These are phyloP conservation scores for Acephala macrosclerotiorum DNA, from an alignment of 2,329 filamentous ascomycete species.

Conservation along the genomic window DNA sequence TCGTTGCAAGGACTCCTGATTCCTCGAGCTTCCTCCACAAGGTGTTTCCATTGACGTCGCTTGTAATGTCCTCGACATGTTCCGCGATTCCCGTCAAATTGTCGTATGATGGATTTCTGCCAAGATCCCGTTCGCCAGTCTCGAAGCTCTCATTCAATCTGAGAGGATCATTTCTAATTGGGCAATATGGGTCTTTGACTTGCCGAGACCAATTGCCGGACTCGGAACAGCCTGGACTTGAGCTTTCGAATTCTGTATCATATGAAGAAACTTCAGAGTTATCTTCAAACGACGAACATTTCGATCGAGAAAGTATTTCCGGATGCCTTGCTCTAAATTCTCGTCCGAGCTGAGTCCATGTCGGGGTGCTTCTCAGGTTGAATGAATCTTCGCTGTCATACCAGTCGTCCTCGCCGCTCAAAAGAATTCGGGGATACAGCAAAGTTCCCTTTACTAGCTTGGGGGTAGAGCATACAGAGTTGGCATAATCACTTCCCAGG, in stretches of 20 bases:
- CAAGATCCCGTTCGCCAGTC: neutral
- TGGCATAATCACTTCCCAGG: constrained; percentile 14
- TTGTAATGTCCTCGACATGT: neutral
- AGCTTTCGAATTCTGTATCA: neutral
- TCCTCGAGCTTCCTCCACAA: neutral
- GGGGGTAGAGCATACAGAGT: neutral
- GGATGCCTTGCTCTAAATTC: constrained; percentile 2
- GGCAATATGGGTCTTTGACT: neutral
- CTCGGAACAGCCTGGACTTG: neutral
- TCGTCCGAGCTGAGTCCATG: constrained; percentile 6
- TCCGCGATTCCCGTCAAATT: neutral
- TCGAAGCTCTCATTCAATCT: neutral
- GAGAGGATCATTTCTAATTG: neutral
- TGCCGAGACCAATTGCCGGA: neutral
- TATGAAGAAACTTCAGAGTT: neutral
- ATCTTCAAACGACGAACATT: neutral
- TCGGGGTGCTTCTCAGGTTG: neutral
- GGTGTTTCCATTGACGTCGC: neutral
- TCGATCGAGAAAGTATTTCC: neutral
- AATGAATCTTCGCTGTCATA: neutral
- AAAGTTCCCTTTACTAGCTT: neutral
- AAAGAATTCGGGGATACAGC: neutral
- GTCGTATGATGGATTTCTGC: neutral
- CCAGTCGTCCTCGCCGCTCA: neutral
- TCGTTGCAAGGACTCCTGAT: neutral